phyloP scores from a whole-genome alignment of 805 yeast genomes.

The Candida insectalens region DNA sequence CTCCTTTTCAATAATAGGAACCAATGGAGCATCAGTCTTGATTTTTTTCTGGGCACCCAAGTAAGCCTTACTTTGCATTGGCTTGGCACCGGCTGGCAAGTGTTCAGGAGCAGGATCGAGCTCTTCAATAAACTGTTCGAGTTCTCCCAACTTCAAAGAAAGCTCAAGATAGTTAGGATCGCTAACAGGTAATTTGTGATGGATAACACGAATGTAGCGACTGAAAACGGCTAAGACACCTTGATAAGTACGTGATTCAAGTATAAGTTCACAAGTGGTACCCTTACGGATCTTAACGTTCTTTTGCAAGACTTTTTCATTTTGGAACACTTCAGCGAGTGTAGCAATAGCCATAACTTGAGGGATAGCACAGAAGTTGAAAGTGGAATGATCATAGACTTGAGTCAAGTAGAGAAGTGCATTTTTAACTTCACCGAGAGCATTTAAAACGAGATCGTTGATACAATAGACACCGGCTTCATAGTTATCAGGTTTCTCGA shows the following conservation, averaged over 20 bases:
- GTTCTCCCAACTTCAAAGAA: conserved; percentile 78
- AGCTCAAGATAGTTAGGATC: conserved; percentile 84
- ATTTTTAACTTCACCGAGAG: conserved; percentile 70
- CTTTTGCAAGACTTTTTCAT: conserved; percentile 56
- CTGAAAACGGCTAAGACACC: conserved; percentile 74
- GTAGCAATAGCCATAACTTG: conserved; percentile 99
- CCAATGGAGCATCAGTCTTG: conserved; percentile 23
- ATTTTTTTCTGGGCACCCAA: conserved; percentile 36
- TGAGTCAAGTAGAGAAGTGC: conserved; percentile 66
- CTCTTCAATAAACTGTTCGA: conserved; percentile 79
- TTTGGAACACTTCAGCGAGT: conserved; percentile 74
- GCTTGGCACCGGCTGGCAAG: conserved; percentile 43
- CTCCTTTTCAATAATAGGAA: conserved; percentile 11
- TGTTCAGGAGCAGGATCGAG: conserved; percentile 50
- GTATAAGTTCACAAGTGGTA: conserved; percentile 66
- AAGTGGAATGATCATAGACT: conserved; percentile 71
- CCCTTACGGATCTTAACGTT: conserved; percentile 90
- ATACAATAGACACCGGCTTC: conserved; percentile 63
- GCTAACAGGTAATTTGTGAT: conserved; percentile 63
- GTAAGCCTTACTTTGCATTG: conserved; percentile 36
- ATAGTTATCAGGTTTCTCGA: conserved; percentile 37
- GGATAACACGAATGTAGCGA: conserved; percentile 63
- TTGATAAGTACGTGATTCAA: conserved; percentile 62
- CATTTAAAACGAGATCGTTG: conserved; percentile 70
- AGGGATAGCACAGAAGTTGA: conserved; percentile 93